Evolutionary conservation across 352 stramenopile species (phyloP).

Genomic region (Phytophthora hibernalis): DNA sequence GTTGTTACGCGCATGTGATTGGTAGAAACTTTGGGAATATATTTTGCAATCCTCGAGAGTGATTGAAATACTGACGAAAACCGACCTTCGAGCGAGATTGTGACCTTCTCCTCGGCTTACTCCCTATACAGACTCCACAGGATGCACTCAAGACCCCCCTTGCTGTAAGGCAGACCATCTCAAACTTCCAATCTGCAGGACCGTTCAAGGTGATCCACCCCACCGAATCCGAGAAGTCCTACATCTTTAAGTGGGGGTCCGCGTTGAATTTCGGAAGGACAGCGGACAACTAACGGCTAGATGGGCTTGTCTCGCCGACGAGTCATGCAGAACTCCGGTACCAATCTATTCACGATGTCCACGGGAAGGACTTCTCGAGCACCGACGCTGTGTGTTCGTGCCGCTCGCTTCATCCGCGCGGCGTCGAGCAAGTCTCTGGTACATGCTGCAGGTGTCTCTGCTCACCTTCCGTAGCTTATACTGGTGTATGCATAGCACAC

Average conservation of each 20-base stretch:
- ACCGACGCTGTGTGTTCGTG: no score
- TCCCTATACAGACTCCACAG: background rate
- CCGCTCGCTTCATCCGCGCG: no score
- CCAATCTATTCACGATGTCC: no score
- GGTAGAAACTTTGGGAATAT: background rate
- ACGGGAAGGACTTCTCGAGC: no score
- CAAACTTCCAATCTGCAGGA: no score
- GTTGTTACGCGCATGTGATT: background rate
- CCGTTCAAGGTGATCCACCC: no score
- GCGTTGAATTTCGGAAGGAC: constrained; percentile 8
- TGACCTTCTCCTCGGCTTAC: background rate
- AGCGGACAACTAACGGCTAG: background rate
- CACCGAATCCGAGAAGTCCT: no score
- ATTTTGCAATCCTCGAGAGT: background rate
- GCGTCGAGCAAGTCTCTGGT: no score
- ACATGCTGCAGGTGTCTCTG: background rate
- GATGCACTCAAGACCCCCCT: background rate
- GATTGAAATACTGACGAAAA: background rate
- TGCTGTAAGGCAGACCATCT: no score
- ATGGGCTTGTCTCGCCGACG: no score
- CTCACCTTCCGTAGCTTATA: background rate
- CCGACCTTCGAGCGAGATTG: background rate
- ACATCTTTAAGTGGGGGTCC: background rate
- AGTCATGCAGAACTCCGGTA: no score
- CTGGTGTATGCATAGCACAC: constrained; percentile 53